These are phyloP conservation scores for Boletus insuetus DNA, from an alignment of 768 basidiomycete genomes.

Conservation along the genomic window DNA sequence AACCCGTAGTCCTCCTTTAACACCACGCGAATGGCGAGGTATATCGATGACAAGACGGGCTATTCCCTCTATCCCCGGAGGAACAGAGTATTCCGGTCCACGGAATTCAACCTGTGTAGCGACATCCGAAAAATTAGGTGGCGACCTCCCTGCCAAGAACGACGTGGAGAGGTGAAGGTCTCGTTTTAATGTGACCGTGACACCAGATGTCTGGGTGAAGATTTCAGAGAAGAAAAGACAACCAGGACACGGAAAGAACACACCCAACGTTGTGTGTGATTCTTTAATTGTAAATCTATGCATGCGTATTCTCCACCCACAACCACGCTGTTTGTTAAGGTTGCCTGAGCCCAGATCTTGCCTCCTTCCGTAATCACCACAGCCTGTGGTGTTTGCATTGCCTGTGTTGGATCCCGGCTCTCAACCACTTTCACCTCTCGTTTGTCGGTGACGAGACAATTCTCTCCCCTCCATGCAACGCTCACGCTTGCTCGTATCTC, in stretches of 20 bases:
- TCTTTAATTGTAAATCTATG: conserved; percentile 77
- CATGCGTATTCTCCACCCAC: conserved; percentile 70
- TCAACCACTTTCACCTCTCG: conserved; percentile 66
- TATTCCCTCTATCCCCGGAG: conserved; percentile 72
- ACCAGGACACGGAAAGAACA: conserved; percentile 5
- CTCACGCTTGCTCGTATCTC: conserved; percentile 71
- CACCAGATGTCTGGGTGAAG: conserved; percentile 56
- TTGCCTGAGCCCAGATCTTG: conserved; percentile 75
- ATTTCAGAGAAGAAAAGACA: conserved; percentile 3
- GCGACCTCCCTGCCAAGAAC: conserved; percentile 20
- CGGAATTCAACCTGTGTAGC: conserved; percentile 67
- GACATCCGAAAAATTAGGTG: conserved; percentile 57
- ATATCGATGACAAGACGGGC: conserved; percentile 80
- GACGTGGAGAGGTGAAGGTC: conserved; percentile 53
- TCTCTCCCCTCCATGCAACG: conserved; percentile 75
- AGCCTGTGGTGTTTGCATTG: conserved; percentile 46
- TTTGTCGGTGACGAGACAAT: conserved; percentile 60
- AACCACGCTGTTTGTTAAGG: conserved; percentile 57
- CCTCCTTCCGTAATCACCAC: conserved; percentile 74
- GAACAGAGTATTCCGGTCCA: conserved; percentile 71
- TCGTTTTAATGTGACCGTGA: conserved; percentile 60
- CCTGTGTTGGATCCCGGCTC: conserved; percentile 35
- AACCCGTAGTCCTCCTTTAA: conserved; percentile 59
- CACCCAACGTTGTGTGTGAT: conserved; percentile 80
- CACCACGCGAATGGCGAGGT: conserved; percentile 62